phyloP scores from a whole-genome alignment of 2,329 filamentous ascomycete genomes.

The Trichoderma sp. region DNA sequence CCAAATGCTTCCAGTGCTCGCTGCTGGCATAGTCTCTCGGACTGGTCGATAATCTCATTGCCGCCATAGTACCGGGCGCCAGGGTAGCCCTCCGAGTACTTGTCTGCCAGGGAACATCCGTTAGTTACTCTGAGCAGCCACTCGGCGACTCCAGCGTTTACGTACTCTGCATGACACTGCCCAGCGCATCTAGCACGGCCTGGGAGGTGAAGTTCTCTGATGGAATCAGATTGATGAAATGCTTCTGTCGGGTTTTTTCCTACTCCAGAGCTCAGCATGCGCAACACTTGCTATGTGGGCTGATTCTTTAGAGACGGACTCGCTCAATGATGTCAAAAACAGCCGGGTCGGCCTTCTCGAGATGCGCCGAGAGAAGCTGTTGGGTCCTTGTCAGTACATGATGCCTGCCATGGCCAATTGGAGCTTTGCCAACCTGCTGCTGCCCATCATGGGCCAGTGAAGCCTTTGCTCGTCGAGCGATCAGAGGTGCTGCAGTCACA shows the following conservation, averaged over 20 bases:
- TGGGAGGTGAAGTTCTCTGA: conserved; percentile 96
- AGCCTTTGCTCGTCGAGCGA: conserved; percentile 48
- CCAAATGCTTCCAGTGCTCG: conserved; percentile 87
- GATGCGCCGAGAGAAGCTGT: conserved; percentile 76
- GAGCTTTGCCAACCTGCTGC: conserved; percentile 55
- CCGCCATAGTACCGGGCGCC: conserved; percentile 96
- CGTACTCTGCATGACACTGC: conserved; percentile 93
- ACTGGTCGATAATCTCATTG: conserved; percentile 92
- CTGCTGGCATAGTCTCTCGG: conserved; percentile 87
- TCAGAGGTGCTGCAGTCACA: conserved; percentile 33
- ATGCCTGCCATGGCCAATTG: conserved; percentile 1
- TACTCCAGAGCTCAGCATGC: conserved; percentile 42
- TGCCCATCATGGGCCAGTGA: conserved; percentile 59
- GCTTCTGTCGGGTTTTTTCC: conserved; percentile 96
- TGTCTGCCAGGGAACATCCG: conserved; percentile 61
- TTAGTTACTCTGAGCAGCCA: conserved; percentile 35
- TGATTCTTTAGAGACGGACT: conserved; percentile 52
- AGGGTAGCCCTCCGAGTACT: conserved; percentile 98
- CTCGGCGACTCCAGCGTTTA: neutral
- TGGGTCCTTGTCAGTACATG: neutral
- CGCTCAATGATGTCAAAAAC: conserved; percentile 91
- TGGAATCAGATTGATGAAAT: conserved; percentile 96
- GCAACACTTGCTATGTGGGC: neutral
- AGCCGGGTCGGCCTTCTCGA: conserved; percentile 82
- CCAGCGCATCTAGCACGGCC: conserved; percentile 86